A percentile compares a stretch with the other conserved stretches of the same genome.
These are phyloP conservation scores for Acephala macrosclerotiorum DNA, from an alignment of 2,329 filamentous ascomycete genomes.

Conservation along the genomic window DNA sequence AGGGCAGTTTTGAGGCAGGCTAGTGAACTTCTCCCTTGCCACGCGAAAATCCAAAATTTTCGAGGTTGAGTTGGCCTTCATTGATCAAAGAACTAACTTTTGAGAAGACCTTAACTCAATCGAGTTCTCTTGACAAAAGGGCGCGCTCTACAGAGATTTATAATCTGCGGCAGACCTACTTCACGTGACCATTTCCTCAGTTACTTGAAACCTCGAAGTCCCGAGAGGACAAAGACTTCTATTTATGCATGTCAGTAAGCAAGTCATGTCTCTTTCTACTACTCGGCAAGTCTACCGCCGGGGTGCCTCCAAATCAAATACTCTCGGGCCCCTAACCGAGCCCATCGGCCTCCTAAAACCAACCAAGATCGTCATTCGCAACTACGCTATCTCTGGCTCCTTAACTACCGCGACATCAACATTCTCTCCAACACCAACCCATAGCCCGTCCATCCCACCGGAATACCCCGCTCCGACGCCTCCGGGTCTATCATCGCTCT, in stretches of 20 bases:
- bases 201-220: background rate
- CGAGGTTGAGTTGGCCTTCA: background rate
- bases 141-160: background rate
- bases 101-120: background rate
- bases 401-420: conserved; percentile 28
- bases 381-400: conserved; percentile 19
- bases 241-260: too few relatives aligned
- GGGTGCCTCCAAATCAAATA: background rate
- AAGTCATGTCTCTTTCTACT: background rate
- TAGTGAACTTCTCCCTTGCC: too few relatives aligned
- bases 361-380: conserved; percentile 16
- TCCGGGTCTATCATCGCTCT: conserved; percentile 39
- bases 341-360: background rate
- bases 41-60: background rate
- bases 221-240: too few relatives aligned
- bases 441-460: background rate
- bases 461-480: conserved; percentile 18
- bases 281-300: conserved; percentile 2
- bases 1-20: too few relatives aligned
- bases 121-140: background rate
- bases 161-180: background rate
- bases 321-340: background rate
- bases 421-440: conserved; percentile 16
- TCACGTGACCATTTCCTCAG: too few relatives aligned
- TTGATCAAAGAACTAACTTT: background rate